phyloP scores from a whole-genome alignment of 345 rosid genomes.

The Litchi chinensis region DNA sequence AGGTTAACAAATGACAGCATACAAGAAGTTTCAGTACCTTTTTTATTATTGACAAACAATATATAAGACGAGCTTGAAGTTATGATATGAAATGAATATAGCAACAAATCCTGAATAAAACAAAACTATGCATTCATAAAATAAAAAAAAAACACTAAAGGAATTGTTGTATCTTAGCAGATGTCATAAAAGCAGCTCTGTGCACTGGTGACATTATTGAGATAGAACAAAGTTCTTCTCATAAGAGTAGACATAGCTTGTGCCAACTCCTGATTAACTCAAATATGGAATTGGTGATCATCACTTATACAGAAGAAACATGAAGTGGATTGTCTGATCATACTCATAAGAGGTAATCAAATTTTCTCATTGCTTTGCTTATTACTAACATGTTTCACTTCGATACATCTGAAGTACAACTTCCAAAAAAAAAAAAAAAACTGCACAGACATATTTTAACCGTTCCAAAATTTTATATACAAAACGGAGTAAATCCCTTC shows the following conservation, averaged over 20 bases:
- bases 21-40: background rate
- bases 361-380: no score
- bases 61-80: constrained; percentile 2
- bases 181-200: background rate
- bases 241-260: background rate
- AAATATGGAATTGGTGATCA: background rate
- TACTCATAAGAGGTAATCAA: background rate
- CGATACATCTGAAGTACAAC: background rate
- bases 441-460: background rate
- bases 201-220: background rate
- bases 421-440: no score
- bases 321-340: background rate
- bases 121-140: background rate
- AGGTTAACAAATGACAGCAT: background rate
- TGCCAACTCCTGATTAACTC: background rate
- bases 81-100: background rate
- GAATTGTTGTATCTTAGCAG: background rate
- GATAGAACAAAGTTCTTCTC: background rate
- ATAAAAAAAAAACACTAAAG: no score
- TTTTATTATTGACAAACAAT: background rate
- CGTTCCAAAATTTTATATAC: background rate
- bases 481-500: background rate
- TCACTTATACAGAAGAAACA: background rate
- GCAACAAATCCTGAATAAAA: background rate
- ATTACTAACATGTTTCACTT: no score